Conservation (phyloP, 2,329 filamentous ascomycete genomes). For the Ceratocystiopsis sp. region DNA sequence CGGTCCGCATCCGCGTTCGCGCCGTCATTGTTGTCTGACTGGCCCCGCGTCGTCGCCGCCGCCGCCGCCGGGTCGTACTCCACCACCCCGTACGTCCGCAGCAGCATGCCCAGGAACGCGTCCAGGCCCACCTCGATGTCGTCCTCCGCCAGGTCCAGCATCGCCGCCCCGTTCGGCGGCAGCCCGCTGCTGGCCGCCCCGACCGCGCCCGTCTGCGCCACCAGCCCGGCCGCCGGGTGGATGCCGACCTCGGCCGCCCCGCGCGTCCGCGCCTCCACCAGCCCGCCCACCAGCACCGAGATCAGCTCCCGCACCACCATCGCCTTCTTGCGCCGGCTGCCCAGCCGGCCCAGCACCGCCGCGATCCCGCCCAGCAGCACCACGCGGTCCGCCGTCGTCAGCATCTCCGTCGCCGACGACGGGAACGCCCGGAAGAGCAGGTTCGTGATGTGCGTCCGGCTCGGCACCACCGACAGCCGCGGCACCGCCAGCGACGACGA, state of each 20-base stretch:
- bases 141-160: constrained; percentile 43
- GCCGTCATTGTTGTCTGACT: not conserved
- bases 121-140: constrained; percentile 52
- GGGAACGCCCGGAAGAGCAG: constrained; percentile 56
- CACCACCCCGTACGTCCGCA: constrained; percentile 48
- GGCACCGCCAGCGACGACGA: constrained; percentile 24
- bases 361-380: constrained; percentile 74
- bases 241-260: constrained; percentile 94
- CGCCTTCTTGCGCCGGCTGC: constrained; percentile 75
- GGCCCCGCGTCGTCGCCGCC: constrained; percentile 9
- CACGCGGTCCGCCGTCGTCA: constrained; percentile 60
- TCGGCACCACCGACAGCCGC: constrained; percentile 36
- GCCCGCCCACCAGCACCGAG: constrained; percentile 61
- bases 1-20: constrained; percentile 9
- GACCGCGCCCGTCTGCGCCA: constrained; percentile 38
- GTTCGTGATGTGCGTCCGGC: constrained; percentile 45
- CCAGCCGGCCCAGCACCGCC: constrained; percentile 64
- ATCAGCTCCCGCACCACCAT: constrained; percentile 79
- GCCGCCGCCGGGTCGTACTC: constrained; percentile 22
- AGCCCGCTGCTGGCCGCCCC: constrained; percentile 13
- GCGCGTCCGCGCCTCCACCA: constrained; percentile 80
- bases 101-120: constrained; percentile 42
- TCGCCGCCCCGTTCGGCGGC: constrained; percentile 31
- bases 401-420: constrained; percentile 42
- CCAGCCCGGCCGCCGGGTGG: constrained; percentile 77